A percentile compares a stretch with the other conserved stretches of the same genome.
Conservation (phyloP, 2,329 filamentous ascomycete genomes). For the Pyrenophora graminea region DNA sequence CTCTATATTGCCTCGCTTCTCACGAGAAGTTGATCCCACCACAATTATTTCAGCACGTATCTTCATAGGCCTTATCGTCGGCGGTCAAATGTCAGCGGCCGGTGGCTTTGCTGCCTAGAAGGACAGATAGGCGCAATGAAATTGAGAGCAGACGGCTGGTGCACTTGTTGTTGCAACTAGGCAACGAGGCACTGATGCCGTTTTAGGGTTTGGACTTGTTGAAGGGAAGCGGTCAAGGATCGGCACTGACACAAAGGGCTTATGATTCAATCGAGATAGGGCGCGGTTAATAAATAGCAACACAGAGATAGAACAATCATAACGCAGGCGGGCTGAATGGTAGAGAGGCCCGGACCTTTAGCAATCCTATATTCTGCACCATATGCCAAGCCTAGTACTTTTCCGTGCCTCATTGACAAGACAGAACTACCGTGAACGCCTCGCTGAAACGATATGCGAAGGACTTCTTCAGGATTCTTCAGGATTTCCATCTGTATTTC, state of each 20-base stretch:
- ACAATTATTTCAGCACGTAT: conserved; percentile 31
- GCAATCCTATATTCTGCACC: not conserved
- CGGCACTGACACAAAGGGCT: conserved; percentile 26
- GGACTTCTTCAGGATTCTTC: conserved; percentile 3
- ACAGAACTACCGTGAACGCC: conserved; percentile 13
- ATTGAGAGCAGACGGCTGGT: conserved; percentile 30
- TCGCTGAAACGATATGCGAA: conserved; percentile 19
- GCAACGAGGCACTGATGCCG: conserved; percentile 27
- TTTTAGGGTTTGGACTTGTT: conserved; percentile 25
- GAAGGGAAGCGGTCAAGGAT: conserved; percentile 19
- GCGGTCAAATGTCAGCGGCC: conserved; percentile 23
- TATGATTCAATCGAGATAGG: too few species aligned
- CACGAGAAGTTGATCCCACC: conserved; percentile 26
- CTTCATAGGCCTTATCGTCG: conserved; percentile 28
- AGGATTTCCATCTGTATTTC: not conserved
- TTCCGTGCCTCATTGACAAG: conserved; percentile 2
- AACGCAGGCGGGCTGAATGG: too few species aligned
- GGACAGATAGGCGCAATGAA: conserved; percentile 30
- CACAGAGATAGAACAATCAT: too few species aligned
- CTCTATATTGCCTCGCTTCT: conserved; percentile 24
- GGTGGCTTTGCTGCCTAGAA: conserved; percentile 23
- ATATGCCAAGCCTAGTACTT: not conserved
- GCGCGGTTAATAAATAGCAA: too few species aligned
- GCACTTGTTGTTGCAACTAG: conserved; percentile 28
- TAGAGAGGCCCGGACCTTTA: too few species aligned